Evolutionary conservation across 2,329 filamentous ascomycete species (phyloP).

Genomic region (Westerdykella aurantiaca): DNA sequence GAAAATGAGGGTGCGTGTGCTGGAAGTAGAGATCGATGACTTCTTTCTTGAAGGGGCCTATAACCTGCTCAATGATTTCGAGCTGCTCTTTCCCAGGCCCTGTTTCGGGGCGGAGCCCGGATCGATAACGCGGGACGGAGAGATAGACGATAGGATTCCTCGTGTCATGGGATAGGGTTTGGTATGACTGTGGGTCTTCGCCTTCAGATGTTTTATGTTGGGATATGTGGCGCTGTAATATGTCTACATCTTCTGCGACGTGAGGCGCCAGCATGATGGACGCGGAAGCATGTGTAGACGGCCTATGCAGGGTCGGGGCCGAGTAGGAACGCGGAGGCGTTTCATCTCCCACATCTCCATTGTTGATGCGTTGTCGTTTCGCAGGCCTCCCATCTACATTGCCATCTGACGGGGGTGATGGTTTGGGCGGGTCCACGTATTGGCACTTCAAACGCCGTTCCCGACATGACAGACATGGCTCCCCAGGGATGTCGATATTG

Average conservation of each 20-base stretch:
- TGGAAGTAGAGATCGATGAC: constrained; percentile 45
- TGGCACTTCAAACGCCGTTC: constrained; percentile 36
- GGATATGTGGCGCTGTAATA: constrained; percentile 37
- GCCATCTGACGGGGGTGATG: constrained; percentile 18
- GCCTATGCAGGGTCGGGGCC: constrained; percentile 24
- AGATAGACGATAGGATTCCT: constrained; percentile 39
- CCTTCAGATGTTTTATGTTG: constrained; percentile 22
- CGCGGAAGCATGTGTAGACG: constrained; percentile 29
- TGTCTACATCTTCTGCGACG: constrained; percentile 39
- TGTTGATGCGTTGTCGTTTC: constrained; percentile 26
- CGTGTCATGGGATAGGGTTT: constrained; percentile 44
- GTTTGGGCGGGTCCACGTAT: constrained; percentile 25
- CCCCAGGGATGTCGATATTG: constrained; percentile 36
- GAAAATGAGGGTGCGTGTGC: constrained; percentile 35
- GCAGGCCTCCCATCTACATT: constrained; percentile 16
- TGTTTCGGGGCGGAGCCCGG: constrained; percentile 36
- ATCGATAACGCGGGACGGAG: constrained; percentile 47
- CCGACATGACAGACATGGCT: constrained; percentile 38
- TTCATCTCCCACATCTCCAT: constrained; percentile 15
- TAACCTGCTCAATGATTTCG: constrained; percentile 39
- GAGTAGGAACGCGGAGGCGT: constrained; percentile 17
- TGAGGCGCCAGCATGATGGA: constrained; percentile 38
- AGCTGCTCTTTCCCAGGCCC: constrained; percentile 36
- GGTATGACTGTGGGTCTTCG: constrained; percentile 40
- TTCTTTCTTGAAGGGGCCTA: constrained; percentile 35